A percentile compares a stretch with the other conserved stretches of the same genome.
phyloP scores from a whole-genome alignment of 805 yeast species.

The Myxozyma melibiosi region DNA sequence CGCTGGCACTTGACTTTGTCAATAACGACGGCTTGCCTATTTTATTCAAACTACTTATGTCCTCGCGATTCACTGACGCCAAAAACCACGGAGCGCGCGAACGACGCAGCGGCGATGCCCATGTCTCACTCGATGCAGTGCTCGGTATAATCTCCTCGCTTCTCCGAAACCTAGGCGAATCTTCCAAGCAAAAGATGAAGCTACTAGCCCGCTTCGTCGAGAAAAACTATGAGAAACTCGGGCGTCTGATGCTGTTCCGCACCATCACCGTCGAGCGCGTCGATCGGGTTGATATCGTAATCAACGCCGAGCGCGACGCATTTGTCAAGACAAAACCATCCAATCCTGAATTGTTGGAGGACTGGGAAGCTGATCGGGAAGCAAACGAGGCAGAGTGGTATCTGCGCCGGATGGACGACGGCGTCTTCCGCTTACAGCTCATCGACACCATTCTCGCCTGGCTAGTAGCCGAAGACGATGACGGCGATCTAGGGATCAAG shows the following conservation, averaged over 20 bases:
- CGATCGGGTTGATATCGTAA: conserved; percentile 9
- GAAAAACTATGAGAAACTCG: conserved; percentile 28
- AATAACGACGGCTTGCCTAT: conserved; percentile 30
- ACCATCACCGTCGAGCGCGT: conserved; percentile 9
- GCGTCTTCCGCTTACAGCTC: conserved; percentile 29
- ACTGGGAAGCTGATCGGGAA: conserved; percentile 24
- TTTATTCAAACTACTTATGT: conserved; percentile 30
- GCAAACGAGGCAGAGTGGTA: conserved; percentile 32
- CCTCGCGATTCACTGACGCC: conserved; percentile 19
- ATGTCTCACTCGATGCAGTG: conserved; percentile 29
- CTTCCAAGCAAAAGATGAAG: conserved; percentile 28
- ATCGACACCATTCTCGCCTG: conserved; percentile 32
- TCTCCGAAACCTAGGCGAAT: conserved; percentile 31
- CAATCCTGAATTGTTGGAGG: conserved; percentile 7
- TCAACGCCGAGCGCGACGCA: conserved; percentile 16
- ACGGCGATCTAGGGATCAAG: conserved; percentile 23
- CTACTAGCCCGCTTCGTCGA: conserved; percentile 32
- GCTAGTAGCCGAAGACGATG: conserved; percentile 35
- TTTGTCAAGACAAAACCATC: conserved; percentile 19
- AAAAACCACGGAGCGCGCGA: conserved; percentile 19
- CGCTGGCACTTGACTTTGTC: conserved; percentile 25
- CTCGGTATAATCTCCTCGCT: conserved; percentile 32
- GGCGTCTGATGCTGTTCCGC: conserved; percentile 16
- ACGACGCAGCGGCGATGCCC: conserved; percentile 8
- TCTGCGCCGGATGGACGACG: conserved; percentile 29